Conservation (phyloP, 768 basidiomycete species). For the Rhodosporidiobolus odoratus region DNA sequence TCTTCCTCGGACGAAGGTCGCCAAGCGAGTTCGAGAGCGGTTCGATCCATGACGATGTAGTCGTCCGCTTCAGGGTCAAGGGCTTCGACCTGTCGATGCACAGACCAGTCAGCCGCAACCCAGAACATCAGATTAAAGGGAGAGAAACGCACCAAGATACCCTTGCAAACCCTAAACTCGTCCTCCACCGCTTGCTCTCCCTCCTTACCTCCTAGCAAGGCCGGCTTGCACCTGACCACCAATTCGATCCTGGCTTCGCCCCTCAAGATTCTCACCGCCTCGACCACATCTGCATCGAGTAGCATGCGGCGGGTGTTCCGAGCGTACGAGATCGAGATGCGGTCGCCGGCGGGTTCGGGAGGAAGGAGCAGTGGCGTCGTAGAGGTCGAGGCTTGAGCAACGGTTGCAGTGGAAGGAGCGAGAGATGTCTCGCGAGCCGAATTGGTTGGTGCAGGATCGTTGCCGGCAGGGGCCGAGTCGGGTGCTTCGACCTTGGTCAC, state of each 20-base stretch:
- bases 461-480: slow-evolving; percentile 16
- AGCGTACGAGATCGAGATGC: slow-evolving; percentile 89
- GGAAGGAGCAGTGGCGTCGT: slow-evolving; percentile 3
- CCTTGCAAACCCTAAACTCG: slow-evolving; percentile 52
- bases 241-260: slow-evolving; percentile 83
- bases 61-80: slow-evolving; percentile 45
- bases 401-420: background rate
- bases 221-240: slow-evolving; percentile 49
- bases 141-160: slow-evolving; percentile 61
- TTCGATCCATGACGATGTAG: slow-evolving; percentile 41
- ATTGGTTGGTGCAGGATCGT: background rate
- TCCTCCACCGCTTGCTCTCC: slow-evolving; percentile 12
- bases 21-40: slow-evolving; percentile 38
- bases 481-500: background rate
- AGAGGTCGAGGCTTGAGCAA: background rate
- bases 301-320: slow-evolving; percentile 79
- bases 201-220: slow-evolving; percentile 11
- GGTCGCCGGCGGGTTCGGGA: slow-evolving; percentile 41
- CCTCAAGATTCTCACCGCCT: slow-evolving; percentile 71
- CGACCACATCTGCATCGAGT: slow-evolving; percentile 80
- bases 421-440: background rate
- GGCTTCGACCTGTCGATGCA: slow-evolving; percentile 43
- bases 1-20: background rate
- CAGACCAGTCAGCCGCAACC: background rate
- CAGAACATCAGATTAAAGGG: background rate